These are phyloP conservation scores for Termitomyces sp. DNA, from an alignment of 768 basidiomycete genomes.

Conservation along the genomic window DNA sequence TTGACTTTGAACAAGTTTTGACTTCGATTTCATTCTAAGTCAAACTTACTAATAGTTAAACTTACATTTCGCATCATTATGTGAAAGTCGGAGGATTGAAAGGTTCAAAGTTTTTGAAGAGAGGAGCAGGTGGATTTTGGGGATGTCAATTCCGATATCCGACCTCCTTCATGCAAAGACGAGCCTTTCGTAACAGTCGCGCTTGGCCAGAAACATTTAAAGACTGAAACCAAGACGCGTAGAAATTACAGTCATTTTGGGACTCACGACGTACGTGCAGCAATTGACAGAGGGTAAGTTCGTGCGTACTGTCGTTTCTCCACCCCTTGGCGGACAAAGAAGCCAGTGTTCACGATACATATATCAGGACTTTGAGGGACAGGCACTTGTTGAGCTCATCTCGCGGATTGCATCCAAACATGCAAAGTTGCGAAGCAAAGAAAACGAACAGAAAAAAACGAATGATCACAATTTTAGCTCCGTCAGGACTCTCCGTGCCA, in stretches of 20 bases:
- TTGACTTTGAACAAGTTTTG: too few species aligned
- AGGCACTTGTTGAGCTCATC: conserved; percentile 46
- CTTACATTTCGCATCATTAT: too few species aligned
- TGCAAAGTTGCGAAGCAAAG: too few species aligned
- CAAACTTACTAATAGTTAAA: too few species aligned
- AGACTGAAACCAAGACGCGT: neutral
- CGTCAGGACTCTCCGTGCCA: conserved; percentile 82
- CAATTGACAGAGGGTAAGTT: conserved; percentile 36
- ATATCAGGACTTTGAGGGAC: conserved; percentile 58
- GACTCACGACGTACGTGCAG: conserved; percentile 16
- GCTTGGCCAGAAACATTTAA: too few species aligned
- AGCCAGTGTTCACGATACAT: too few species aligned
- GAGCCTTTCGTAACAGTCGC: neutral
- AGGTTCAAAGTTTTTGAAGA: too few species aligned
- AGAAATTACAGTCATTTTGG: neutral
- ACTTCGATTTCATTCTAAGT: too few species aligned
- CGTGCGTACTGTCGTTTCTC: conserved; percentile 22
- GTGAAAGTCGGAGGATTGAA: too few species aligned
- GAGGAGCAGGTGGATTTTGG: too few species aligned
- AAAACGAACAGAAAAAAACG: neutral
- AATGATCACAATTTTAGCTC: conserved; percentile 72
- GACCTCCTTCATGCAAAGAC: neutral
- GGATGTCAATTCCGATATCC: neutral
- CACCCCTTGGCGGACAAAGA: neutral
- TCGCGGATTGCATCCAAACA: conserved; percentile 17